Conservation (phyloP, 2,329 filamentous ascomycete genomes). For the Trichophyton verrucosum region DNA sequence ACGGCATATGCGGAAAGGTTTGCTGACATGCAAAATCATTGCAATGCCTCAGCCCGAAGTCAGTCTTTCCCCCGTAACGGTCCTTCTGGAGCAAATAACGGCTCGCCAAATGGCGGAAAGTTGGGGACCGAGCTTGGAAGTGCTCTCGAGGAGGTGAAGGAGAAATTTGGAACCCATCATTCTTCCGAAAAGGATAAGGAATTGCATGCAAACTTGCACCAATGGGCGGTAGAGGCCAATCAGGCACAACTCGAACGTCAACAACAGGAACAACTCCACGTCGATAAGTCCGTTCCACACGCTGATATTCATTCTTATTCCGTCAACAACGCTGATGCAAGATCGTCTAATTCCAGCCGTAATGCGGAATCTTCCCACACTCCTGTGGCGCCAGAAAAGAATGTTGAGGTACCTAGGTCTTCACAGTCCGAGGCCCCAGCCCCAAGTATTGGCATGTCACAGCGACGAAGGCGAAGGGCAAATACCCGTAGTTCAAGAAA, state of each 20-base stretch:
- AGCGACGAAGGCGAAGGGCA: slow-evolving; percentile 31
- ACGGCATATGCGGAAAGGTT: slow-evolving; percentile 66
- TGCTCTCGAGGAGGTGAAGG: slow-evolving; percentile 21
- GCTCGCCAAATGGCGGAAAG: slow-evolving; percentile 18
- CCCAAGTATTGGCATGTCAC: slow-evolving; percentile 30
- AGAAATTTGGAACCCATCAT: slow-evolving; percentile 17
- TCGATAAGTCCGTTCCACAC: slow-evolving; percentile 22
- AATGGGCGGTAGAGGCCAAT: slow-evolving; percentile 24
- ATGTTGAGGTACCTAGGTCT: slow-evolving; percentile 22
- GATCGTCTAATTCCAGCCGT: slow-evolving; percentile 16
- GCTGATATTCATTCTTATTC: slow-evolving; percentile 18
- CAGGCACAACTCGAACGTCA: slow-evolving; percentile 24
- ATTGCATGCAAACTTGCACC: slow-evolving; percentile 25
- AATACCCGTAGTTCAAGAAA: slow-evolving; percentile 36
- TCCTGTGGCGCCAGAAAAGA: slow-evolving; percentile 18
- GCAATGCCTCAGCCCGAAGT: slow-evolving; percentile 23
- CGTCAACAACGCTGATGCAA: slow-evolving; percentile 34
- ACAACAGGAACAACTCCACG: slow-evolving; percentile 20
- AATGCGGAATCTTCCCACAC: slow-evolving; percentile 17
- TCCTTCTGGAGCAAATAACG: slow-evolving; percentile 28
- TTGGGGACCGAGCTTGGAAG: slow-evolving; percentile 19
- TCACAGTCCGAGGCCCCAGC: slow-evolving; percentile 25
- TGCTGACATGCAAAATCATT: slow-evolving; percentile 50
- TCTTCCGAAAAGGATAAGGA: slow-evolving; percentile 10
- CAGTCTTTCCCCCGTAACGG: slow-evolving; percentile 15